Evolutionary conservation across 345 rosid species (phyloP).

Genomic region (Noccaea caerulescens): DNA sequence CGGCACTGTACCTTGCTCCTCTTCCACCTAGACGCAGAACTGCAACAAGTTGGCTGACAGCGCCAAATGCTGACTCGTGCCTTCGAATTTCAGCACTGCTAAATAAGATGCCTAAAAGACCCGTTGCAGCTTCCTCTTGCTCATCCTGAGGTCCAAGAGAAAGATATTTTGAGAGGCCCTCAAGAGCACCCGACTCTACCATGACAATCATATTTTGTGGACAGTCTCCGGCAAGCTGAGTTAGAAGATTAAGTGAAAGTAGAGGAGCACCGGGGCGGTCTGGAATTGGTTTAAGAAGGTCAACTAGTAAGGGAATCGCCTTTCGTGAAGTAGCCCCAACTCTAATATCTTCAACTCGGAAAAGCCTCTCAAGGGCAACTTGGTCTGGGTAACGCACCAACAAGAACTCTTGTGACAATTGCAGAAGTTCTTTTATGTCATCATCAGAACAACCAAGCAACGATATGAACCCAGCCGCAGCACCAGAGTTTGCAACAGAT

Average conservation of each 20-base stretch:
- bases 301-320: conserved; percentile 96
- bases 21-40: conserved; percentile 98
- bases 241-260: conserved; percentile 86
- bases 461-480: conserved; percentile 90
- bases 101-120: conserved; percentile 84
- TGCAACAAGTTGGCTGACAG: conserved; percentile 95
- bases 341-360: conserved; percentile 98
- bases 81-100: conserved; percentile 90
- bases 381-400: conserved; percentile 91
- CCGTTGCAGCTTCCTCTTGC: conserved; percentile 99
- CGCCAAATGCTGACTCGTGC: conserved; percentile 95
- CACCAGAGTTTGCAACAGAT: conserved; percentile 97
- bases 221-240: conserved; percentile 92
- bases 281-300: conserved; percentile 97
- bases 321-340: conserved; percentile 97
- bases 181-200: conserved; percentile 98
- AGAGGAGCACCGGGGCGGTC: conserved; percentile 99
- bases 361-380: conserved; percentile 97
- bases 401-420: conserved; percentile 80
- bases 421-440: conserved; percentile 85
- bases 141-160: conserved; percentile 99
- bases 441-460: conserved; percentile 95
- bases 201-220: conserved; percentile 85
- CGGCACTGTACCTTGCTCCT: conserved; percentile 94
- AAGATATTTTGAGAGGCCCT: conserved; percentile 93